Evolutionary conservation across 768 basidiomycete species (phyloP), one percentile per base, ranked within the genome.

Genomic region (Tylopilus sp.): DNA sequence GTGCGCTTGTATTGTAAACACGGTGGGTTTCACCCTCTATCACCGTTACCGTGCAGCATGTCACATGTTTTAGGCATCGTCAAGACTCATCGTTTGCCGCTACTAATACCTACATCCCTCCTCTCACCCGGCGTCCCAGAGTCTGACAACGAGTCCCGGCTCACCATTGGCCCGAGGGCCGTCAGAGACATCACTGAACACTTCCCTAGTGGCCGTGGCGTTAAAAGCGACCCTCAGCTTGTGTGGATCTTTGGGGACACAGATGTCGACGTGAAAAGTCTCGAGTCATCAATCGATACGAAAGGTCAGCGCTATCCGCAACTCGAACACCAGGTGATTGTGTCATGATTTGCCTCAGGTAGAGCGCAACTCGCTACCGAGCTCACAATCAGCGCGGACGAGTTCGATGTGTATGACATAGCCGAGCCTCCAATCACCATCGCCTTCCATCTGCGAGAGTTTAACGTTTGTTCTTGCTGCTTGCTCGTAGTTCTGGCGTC

Each of bases 1-100:
- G 71, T 92, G 35, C 83, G 83, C 56, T 67, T 92, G 44, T 78
- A 88, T 59, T 93, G 91, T 67, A 91, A 92, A 73, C 86, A 91
- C 57, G 91, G 90, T 88, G 64, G 56, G 71, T 56, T 11, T 33
- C 1, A 9, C 18, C 42, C 35, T 28, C 22, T 26, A 3, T 23
- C n/a, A 41, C 10, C 44, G 10, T 23, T 22, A 22, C 33, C 12
- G 50, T 47, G 53, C 53, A 40, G 22, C 20, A 50, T 48, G 40
- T 47, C 55, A 56, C 60, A 45, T 47, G 40, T 45, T 4, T 17
- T 47, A 92, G 90, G 88, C 39, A 83, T 92, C 48, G 70, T 87
- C 12, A 92, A 91, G 70, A 93, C 91, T 0, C 91, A 93, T 69
- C 79, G 83, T 17, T 70, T 92, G 10, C 73, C 82, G 17, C 70